Evolutionary conservation across 2,329 filamentous ascomycete species (phyloP), one percentile per base, ranked within the genome.

Genomic region (Tolypocladium capitatum): DNA sequence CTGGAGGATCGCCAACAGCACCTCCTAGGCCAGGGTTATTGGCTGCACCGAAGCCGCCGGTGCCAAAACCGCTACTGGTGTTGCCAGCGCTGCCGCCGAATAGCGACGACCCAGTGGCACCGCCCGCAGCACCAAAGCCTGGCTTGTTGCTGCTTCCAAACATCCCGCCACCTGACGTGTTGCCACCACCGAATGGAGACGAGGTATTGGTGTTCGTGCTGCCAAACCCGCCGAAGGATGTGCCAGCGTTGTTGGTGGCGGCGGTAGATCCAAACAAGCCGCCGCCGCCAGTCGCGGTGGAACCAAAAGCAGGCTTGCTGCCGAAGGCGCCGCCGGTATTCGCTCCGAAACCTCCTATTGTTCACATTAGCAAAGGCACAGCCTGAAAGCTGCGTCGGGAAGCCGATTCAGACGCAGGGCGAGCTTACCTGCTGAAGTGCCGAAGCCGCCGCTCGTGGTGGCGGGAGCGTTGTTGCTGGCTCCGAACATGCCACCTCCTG

Each of bases 1-100:
- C 87, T 27, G 81, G 77, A 50, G 78, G 76, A 51, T 83, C 77
- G 43, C 73, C 75, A 20, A 71, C 64, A 40, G 68, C 72, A 45
- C 65, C 69, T 40, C 74, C 73, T 40, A 80, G 65, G 30, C 74
- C 72, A 16, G 75, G 69, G 51, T 73, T 77, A 51, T 63, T 63
- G 34, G 64, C 55, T 27, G 64, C 55, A 13, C 72, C 72, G 48
- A 75, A 76, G 2, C 62, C 64, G 11, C 65, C 58, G 36, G 18
- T 35, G 30, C 64, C 50, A 55, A 67, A 65, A 2, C 60, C 63
- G 33, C 61, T 58, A 18, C 51, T 63, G 52, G 52, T 56, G 35
- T 48, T 53, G 60, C 56, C 62, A 13, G 8, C 35, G 47, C 64
- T 62, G 47, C 65, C 62, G 33, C 74, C 74, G 50, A 79, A 78